Evolutionary conservation across 805 yeast genomes (phyloP), one percentile per base, ranked within the genome.

Genomic region (Candida xyloterini): DNA sequence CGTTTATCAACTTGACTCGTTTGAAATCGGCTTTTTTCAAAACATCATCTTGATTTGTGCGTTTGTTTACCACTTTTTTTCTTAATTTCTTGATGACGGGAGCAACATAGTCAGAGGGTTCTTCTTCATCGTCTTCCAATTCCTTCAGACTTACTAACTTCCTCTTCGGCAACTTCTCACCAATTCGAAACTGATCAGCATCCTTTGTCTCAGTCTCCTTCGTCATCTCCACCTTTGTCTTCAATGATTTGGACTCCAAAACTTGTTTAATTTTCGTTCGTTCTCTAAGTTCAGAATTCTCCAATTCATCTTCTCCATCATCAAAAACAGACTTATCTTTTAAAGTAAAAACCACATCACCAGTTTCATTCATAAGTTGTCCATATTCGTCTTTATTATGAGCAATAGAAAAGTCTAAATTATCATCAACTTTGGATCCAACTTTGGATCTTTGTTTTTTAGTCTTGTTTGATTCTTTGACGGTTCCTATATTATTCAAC

Each of bases 321-420:
- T 55, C 68, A 11, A 67, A 47, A 11, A 74, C 44, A 15, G 60
- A 58, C n/a, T 56, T 49, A 47, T 80, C 86, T 33, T 76, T 71
- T 35, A 84, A 62, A 0, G 89, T 83, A 36, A 84, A 61, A 3
- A 82, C 65, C 1, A 67, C 74, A 6, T 68, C 66, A 15, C 35
- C 33, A n/a, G 65, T n/a, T 22, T 43, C 42, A n/a, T 61, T 48
- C 3, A 44, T 16, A 1, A 71, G 48, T 10, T 56, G 52, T 2
- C 52, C 48, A 9, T 79, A 52, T n/a, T 70, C 71, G n/a, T 53
- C 53, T 9, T 63, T 27, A 24, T 60, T 57, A 54, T 79, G 84
- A 0, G 69, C 74, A 3, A 80, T 65, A 27, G 63, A 65, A 11
- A 73, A 30, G 21, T 60, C 69, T 2, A 44, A 18, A 27, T 38